Base-by-base conservation (phyloP, 257 asterid genomes). In the Ilex asprella region DNA sequence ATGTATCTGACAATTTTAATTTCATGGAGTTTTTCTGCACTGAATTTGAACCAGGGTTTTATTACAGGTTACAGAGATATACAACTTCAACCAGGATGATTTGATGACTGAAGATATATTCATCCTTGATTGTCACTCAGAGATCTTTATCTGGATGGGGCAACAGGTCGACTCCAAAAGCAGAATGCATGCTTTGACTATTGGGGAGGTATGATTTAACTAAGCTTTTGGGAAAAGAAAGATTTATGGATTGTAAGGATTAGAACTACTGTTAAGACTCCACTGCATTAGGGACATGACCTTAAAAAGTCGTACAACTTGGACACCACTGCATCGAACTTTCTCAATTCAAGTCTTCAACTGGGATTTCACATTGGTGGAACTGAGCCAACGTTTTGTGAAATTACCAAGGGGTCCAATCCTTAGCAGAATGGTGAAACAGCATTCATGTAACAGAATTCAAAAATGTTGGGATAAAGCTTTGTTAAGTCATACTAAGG, bases 91-190 rank as follows among this genome's bases (percentile, higher is more conserved):
- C 77, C 99, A 93, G 82, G 92, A 87, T 59, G 99, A 93, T 81
- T 84, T 93, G 66, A 87, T 89, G 96, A 86, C 99, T 29, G 99
- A 93, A 78, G 99, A 93, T 71, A 66, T 85, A 53, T 87, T 81
- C 78, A 76, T 93, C 80, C 92, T 89, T 27, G 96, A 93, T 71
- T 89, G 96, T 81, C 87, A 79, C 64, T 81, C 88, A 5, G 97
- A 89, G 69, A 80, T 93, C 67, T 89, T 73, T 72, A 85, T 93
- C 50, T 93, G 99, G 99, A 91, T 93, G 31, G 99, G 99, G 53
- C 90, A 82, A 57, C 77, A 78, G 60, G 96, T 93, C 55, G 94
- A 82, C 56, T 43, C 87, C 47, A 86, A 84, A 76, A 78, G 64
- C 56, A 93, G 85, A 79, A 72, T 62, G 72, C 83, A 77, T 71